Percentiles rank a stretch among this genome's conserved stretches.
Evolutionary conservation across 2,329 filamentous ascomycete species (phyloP).

Genomic region (Botrytis fragariae): DNA sequence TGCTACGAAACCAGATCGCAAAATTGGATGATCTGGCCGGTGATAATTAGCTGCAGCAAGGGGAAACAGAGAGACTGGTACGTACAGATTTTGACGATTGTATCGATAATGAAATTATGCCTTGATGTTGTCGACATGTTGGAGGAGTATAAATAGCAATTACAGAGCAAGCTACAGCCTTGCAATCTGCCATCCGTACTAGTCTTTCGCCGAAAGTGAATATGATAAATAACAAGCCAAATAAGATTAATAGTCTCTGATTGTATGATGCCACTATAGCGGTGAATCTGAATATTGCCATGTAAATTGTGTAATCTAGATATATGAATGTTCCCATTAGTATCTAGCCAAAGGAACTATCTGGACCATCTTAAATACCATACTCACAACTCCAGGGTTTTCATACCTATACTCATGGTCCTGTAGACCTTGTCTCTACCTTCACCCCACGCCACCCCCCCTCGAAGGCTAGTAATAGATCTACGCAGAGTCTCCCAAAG

Average conservation of each 20-base stretch:
- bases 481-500: background rate
- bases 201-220: background rate
- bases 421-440: background rate
- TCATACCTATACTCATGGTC: background rate
- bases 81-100: background rate
- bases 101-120: background rate
- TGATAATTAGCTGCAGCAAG: background rate
- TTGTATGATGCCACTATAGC: no score
- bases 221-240: background rate
- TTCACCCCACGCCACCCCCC: no score
- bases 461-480: background rate
- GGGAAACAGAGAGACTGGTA: background rate
- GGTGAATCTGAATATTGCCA: background rate
- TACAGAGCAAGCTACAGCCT: background rate
- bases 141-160: background rate
- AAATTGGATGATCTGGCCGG: background rate
- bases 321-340: background rate
- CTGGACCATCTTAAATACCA: background rate
- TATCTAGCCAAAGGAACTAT: background rate
- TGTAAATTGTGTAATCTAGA: background rate
- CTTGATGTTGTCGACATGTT: background rate
- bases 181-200: background rate
- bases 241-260: background rate
- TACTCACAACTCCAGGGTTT: background rate
- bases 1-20: no score